Percentiles rank a stretch among this genome's conserved stretches.
These are phyloP conservation scores for Dactylis glomerata DNA, from an alignment of 176 grass and related monocot genomes.

Conservation along the genomic window DNA sequence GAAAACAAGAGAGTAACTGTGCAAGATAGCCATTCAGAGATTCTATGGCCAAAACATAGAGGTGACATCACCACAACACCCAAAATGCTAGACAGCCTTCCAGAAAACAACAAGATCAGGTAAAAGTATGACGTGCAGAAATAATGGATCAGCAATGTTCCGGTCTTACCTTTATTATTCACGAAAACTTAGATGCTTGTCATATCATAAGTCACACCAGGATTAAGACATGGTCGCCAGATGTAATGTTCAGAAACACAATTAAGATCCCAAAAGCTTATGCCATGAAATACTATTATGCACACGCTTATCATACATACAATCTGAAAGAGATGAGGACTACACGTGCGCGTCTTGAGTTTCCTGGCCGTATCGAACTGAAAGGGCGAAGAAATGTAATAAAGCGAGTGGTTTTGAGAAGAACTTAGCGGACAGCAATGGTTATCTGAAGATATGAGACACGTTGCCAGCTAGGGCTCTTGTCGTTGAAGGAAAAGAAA, in stretches of 20 bases:
- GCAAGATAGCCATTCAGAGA: slow-evolving; percentile 37
- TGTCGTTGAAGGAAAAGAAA: neutral
- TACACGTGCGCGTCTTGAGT: neutral
- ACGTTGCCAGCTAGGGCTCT: neutral
- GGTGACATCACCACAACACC: slow-evolving; percentile 25
- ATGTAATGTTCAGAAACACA: neutral
- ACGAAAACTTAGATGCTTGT: slow-evolving; percentile 13
- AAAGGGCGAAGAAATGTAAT: slow-evolving; percentile 14
- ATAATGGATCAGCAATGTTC: slow-evolving; percentile 11
- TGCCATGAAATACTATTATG: neutral
- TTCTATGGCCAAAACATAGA: slow-evolving; percentile 11
- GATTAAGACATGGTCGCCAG: neutral
- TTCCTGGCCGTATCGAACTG: neutral
- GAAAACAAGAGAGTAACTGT: slow-evolving; percentile 12
- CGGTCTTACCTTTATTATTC: neutral
- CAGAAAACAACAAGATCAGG: slow-evolving; percentile 29
- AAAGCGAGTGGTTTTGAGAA: slow-evolving; percentile 17
- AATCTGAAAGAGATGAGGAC: neutral
- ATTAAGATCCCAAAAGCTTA: neutral
- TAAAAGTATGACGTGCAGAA: slow-evolving; percentile 15
- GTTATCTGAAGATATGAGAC: slow-evolving; percentile 18
- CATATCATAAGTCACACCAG: slow-evolving; percentile 23
- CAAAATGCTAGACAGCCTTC: slow-evolving; percentile 23
- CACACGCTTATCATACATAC: neutral
- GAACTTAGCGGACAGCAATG: slow-evolving; percentile 28